Percentiles rank a stretch among this genome's conserved stretches.
phyloP scores from a whole-genome alignment of 2,329 filamentous ascomycete genomes.

The Sporothrix protearum region DNA sequence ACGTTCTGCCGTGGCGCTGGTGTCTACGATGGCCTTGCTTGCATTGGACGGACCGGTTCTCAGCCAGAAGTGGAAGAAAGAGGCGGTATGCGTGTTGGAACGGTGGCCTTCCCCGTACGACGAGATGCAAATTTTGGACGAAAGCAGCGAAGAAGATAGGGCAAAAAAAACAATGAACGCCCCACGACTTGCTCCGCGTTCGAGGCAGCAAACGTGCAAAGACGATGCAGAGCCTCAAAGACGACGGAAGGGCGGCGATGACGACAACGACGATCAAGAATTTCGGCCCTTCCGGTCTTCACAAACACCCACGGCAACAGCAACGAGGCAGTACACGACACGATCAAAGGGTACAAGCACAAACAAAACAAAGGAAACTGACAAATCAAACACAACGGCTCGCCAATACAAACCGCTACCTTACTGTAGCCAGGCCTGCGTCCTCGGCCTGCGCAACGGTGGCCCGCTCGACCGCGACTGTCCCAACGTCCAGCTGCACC shows the following conservation, averaged over 20 bases:
- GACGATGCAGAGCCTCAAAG: background rate
- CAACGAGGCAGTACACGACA: background rate
- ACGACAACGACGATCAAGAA: background rate
- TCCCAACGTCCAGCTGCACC: conserved; percentile 18
- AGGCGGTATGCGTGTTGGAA: background rate
- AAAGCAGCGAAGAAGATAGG: background rate
- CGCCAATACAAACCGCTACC: background rate
- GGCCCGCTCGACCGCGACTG: conserved; percentile 17
- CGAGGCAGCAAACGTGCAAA: background rate
- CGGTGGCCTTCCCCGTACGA: background rate
- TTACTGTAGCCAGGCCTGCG: conserved; percentile 23
- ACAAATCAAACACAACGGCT: background rate
- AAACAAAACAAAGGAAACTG: background rate
- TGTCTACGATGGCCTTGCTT: background rate
- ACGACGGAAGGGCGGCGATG: background rate
- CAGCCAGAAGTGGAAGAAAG: conserved; percentile 12
- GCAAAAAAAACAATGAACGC: background rate
- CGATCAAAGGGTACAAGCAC: background rate
- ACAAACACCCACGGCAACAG: background rate
- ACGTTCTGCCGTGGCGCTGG: background rate
- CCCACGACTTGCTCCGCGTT: background rate
- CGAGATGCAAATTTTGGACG: background rate
- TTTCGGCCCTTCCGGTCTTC: background rate
- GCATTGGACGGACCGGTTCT: background rate
- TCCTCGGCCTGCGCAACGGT: conserved; percentile 14